phyloP scores from a whole-genome alignment of 768 basidiomycete species.

The Vararia minispora region DNA sequence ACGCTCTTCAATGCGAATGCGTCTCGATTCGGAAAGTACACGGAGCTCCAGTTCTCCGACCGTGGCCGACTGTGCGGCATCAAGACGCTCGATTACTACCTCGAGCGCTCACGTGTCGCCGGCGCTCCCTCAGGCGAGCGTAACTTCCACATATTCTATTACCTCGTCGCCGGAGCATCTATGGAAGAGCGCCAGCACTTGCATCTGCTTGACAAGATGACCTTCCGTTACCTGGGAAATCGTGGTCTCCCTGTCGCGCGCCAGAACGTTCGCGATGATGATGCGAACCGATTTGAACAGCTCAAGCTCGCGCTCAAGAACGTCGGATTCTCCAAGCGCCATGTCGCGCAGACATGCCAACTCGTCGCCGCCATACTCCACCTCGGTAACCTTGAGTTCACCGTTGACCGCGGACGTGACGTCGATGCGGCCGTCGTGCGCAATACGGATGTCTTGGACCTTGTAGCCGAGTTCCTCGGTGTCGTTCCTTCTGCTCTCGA shows the following conservation, averaged over 20 bases:
- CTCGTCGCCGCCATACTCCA: conserved; percentile 93
- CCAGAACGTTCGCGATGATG: conserved; percentile 55
- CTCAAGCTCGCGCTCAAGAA: conserved; percentile 90
- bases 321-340: conserved; percentile 87
- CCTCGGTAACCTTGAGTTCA: conserved; percentile 92
- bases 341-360: conserved; percentile 93
- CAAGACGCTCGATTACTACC: conserved; percentile 95
- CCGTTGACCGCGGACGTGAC: conserved; percentile 68
- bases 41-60: conserved; percentile 93
- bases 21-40: conserved; percentile 96
- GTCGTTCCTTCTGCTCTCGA: conserved; percentile 66
- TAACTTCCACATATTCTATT: conserved; percentile 98
- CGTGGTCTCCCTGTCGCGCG: conserved; percentile 34
- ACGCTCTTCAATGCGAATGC: conserved; percentile 91
- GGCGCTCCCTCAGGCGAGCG: conserved; percentile 84
- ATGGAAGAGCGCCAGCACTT: conserved; percentile 84
- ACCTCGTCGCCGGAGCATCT: conserved; percentile 85
- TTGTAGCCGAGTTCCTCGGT: conserved; percentile 88
- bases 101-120: conserved; percentile 86
- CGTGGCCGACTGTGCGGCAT: conserved; percentile 80
- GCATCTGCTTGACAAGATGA: conserved; percentile 67
- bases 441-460: conserved; percentile 70
- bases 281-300: conserved; percentile 83
- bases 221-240: conserved; percentile 82
- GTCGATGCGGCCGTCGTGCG: conserved; percentile 90